Evolutionary conservation across 2,329 filamentous ascomycete species (phyloP).

Genomic region (Onygenales sp.): DNA sequence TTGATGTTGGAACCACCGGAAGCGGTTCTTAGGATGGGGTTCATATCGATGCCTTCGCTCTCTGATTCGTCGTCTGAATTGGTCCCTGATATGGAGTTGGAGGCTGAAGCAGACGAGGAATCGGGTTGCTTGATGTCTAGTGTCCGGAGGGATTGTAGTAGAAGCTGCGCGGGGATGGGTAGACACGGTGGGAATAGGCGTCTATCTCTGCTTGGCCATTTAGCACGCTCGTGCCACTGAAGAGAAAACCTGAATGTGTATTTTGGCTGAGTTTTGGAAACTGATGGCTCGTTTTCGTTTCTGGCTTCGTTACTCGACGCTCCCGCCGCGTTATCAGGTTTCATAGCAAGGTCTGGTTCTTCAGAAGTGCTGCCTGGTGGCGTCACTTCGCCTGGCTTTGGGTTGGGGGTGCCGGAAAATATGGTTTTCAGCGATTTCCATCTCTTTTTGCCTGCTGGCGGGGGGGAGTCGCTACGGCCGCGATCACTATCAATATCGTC

Average conservation of each 20-base stretch:
- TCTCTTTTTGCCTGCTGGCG: conserved; percentile 28
- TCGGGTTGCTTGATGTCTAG: conserved; percentile 8
- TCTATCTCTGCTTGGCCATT: conserved; percentile 41
- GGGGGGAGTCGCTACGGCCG: conserved; percentile 13
- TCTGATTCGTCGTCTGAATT: conserved; percentile 12
- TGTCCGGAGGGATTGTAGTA: conserved; percentile 34
- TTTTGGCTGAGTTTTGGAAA: conserved; percentile 35
- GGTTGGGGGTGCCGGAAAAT: conserved; percentile 36
- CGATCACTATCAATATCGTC: conserved; percentile 16
- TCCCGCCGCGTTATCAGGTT: background rate
- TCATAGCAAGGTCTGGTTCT: conserved; percentile 19
- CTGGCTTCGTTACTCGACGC: background rate
- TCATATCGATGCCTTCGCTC: conserved; percentile 9
- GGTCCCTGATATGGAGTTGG: conserved; percentile 11
- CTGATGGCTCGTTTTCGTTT: background rate
- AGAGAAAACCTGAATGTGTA: conserved; percentile 60
- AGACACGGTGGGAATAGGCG: conserved; percentile 48
- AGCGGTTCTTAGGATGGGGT: conserved; percentile 1
- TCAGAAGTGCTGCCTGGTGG: conserved; percentile 30
- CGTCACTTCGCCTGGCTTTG: conserved; percentile 34
- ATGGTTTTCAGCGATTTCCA: conserved; percentile 45
- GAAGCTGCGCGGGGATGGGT: conserved; percentile 45
- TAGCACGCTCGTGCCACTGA: conserved; percentile 51
- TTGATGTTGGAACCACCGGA: background rate
- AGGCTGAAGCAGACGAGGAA: conserved; percentile 9